phyloP scores from a whole-genome alignment of 1,139 yeast genomes.

The Yamadazyma membranifaciens region DNA sequence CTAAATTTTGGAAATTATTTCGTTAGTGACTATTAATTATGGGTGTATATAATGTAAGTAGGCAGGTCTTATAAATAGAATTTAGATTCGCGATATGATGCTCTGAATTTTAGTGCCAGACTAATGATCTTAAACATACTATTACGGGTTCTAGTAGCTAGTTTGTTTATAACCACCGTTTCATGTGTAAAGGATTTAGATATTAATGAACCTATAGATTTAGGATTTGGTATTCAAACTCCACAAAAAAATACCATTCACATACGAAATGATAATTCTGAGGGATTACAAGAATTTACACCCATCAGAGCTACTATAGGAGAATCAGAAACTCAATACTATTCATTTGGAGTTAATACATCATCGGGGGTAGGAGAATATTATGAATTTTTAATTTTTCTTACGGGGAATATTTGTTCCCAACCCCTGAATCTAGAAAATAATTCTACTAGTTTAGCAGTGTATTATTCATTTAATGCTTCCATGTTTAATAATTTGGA shows the following conservation, averaged over 20 bases:
- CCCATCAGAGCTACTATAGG: slow-evolving; percentile 41
- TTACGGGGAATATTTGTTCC: slow-evolving; percentile 60
- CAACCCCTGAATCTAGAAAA: slow-evolving; percentile 37
- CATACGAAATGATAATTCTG: slow-evolving; percentile 12
- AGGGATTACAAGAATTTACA: slow-evolving; percentile 42
- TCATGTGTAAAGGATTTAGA: slow-evolving; percentile 3
- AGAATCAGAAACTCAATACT: slow-evolving; percentile 41
- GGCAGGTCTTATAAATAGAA: background rate
- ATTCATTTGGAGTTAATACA: slow-evolving; percentile 46
- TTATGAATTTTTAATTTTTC: slow-evolving; percentile 53
- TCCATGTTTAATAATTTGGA: slow-evolving; percentile 33
- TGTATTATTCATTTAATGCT: slow-evolving; percentile 51
- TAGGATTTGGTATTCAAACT: slow-evolving; percentile 5
- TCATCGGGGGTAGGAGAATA: slow-evolving; percentile 45
- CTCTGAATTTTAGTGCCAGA: slow-evolving; percentile 7
- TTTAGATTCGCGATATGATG: slow-evolving; percentile 8
- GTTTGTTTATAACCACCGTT: too few species aligned
- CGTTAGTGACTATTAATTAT: background rate
- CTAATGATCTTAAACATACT: too few species aligned
- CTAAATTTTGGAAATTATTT: slow-evolving; percentile 40
- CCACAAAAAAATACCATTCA: background rate
- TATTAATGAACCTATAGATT: slow-evolving; percentile 10
- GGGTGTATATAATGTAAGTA: too few species aligned
- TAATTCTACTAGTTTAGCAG: slow-evolving; percentile 39
- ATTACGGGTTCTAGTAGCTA: too few species aligned